These are phyloP conservation scores for Sanghuangporus baumii DNA, from an alignment of 1,284 basidiomycete species.

Conservation along the genomic window DNA sequence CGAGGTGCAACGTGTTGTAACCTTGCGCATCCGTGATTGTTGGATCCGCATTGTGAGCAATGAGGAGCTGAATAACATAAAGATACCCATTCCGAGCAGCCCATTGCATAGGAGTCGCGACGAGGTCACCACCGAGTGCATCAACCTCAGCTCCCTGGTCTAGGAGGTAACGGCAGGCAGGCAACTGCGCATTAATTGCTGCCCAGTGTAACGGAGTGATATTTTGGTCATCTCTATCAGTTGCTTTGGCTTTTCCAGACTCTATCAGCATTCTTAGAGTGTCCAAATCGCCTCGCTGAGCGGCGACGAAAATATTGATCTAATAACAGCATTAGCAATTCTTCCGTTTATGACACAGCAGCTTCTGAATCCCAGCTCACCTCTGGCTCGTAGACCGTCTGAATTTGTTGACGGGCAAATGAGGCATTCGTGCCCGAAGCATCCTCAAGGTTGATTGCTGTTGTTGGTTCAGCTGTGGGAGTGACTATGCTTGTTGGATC, in stretches of 20 bases:
- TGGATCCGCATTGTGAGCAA: conserved; percentile 88
- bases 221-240: conserved; percentile 83
- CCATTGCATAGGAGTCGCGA: conserved; percentile 98
- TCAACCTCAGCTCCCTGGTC: conserved; percentile 96
- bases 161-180: conserved; percentile 75
- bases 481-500: conserved; percentile 13
- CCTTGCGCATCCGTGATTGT: conserved; percentile 89
- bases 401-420: conserved; percentile 23
- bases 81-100: conserved; percentile 94
- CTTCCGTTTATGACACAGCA: neutral
- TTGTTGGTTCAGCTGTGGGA: conserved; percentile 26
- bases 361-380: conserved; percentile 20
- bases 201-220: conserved; percentile 98
- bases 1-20: conserved; percentile 93
- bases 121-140: conserved; percentile 88
- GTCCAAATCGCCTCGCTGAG: conserved; percentile 81
- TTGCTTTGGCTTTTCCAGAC: conserved; percentile 67
- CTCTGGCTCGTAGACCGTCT: conserved; percentile 29
- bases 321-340: conserved; percentile 14
- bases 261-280: conserved; percentile 67
- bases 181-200: conserved; percentile 85
- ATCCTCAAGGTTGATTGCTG: conserved; percentile 26
- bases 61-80: conserved; percentile 89
- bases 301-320: conserved; percentile 74
- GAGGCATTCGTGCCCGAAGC: conserved; percentile 27